Percentiles rank a stretch among this genome's conserved stretches.
Conservation (phyloP, 1,284 basidiomycete genomes). For the Rhodotorula sp. region DNA sequence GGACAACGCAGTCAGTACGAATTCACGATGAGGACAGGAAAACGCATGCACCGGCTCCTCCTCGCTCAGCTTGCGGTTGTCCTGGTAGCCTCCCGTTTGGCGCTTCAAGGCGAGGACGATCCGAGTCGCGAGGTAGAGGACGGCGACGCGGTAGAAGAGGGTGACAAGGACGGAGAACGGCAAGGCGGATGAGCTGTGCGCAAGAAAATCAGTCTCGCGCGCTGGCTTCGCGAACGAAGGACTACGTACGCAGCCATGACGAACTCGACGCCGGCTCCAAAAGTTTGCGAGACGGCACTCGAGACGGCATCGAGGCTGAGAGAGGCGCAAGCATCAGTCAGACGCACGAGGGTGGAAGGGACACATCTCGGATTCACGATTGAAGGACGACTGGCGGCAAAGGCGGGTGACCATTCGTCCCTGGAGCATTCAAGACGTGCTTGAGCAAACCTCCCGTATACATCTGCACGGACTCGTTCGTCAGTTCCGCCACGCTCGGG, state of each 20-base stretch:
- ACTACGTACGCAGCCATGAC: constrained; percentile 38
- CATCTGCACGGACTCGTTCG: constrained; percentile 12
- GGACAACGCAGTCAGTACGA: too few species aligned
- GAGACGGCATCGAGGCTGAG: constrained; percentile 27
- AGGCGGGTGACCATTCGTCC: constrained; percentile 39
- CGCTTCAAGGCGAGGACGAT: constrained; percentile 43
- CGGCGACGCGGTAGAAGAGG: constrained; percentile 44
- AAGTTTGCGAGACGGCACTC: constrained; percentile 34
- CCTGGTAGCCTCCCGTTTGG: constrained; percentile 40
- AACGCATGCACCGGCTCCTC: constrained; percentile 35
- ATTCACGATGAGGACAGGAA: background rate
- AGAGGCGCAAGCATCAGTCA: background rate
- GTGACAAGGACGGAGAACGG: constrained; percentile 45
- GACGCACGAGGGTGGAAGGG: background rate
- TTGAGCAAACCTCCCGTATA: constrained; percentile 40
- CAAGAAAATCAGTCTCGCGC: background rate
- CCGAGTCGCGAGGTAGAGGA: constrained; percentile 43
- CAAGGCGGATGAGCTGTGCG: constrained; percentile 41
- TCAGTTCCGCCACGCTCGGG: too few species aligned
- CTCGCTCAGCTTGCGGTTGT: constrained; percentile 33
- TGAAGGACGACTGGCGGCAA: constrained; percentile 40
- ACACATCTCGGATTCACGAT: constrained; percentile 14
- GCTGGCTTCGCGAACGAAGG: background rate
- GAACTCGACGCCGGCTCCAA: constrained; percentile 45
- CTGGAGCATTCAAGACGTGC: constrained; percentile 29